A percentile compares a stretch with the other conserved stretches of the same genome.
Evolutionary conservation across 78 protist genomes (phyloP).

Genomic region (Dictyostelium citrinum): DNA sequence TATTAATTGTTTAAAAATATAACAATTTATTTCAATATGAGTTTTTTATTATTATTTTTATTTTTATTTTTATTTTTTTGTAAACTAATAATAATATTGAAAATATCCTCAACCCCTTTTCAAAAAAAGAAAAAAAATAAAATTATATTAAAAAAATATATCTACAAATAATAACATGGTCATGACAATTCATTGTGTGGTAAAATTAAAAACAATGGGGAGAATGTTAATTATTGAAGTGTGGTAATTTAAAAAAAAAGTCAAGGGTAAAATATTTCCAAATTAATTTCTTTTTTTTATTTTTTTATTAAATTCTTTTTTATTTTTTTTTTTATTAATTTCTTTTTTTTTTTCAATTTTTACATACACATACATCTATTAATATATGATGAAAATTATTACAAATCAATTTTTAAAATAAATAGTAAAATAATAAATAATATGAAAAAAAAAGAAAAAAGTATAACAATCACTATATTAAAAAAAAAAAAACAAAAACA

Average conservation of each 20-base stretch:
- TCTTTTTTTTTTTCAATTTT: too few species aligned
- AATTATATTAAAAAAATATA: too few species aligned
- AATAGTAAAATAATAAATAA: background rate
- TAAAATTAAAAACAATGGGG: background rate
- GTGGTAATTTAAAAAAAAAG: background rate
- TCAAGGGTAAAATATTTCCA: background rate
- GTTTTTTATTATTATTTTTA: too few species aligned
- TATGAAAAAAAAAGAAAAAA: background rate
- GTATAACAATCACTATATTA: background rate
- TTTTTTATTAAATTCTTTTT: background rate
- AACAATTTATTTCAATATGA: too few species aligned
- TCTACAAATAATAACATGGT: background rate
- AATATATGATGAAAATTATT: background rate
- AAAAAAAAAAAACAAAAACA: background rate
- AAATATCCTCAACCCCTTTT: background rate
- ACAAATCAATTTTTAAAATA: background rate
- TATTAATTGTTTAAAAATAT: too few species aligned
- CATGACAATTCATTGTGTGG: background rate
- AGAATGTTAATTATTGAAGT: background rate
- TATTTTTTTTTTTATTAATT: background rate
- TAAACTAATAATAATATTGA: background rate
- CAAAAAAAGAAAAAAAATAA: background rate
- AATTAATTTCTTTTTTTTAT: background rate
- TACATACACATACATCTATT: too few species aligned
- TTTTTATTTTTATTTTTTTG: background rate